These are phyloP conservation scores for Avicennia marina DNA, from an alignment of 257 asterid species.

Conservation along the genomic window DNA sequence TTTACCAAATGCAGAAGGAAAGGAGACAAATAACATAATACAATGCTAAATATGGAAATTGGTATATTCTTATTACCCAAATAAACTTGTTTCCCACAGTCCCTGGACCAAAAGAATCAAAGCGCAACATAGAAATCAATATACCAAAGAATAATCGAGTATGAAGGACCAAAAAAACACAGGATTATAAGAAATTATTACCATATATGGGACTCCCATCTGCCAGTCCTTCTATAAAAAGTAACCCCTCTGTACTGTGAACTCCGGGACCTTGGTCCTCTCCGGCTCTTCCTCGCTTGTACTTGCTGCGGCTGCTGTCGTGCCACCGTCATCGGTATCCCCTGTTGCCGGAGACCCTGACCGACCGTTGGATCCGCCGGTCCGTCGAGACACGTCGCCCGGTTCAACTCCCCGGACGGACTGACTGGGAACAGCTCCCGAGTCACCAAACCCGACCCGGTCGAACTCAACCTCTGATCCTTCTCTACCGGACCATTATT, in stretches of 20 bases:
- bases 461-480: neutral
- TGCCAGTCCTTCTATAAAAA: slow-evolving; percentile 61
- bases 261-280: slow-evolving; percentile 57
- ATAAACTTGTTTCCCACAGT: slow-evolving; percentile 69
- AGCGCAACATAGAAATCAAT: neutral
- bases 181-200: slow-evolving; percentile 1
- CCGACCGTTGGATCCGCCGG: too few relatives aligned
- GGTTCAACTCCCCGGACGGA: slow-evolving; percentile 12
- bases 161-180: too few relatives aligned
- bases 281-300: slow-evolving; percentile 42
- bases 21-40: neutral
- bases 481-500: too few relatives aligned
- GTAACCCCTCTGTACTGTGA: slow-evolving; percentile 64
- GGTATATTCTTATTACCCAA: slow-evolving; percentile 34
- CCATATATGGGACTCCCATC: slow-evolving; percentile 76
- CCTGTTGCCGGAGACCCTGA: too few relatives aligned
- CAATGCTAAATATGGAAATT: neutral
- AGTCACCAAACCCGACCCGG: slow-evolving; percentile 31
- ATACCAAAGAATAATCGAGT: too few relatives aligned
- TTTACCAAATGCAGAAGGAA: neutral
- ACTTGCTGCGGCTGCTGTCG: slow-evolving; percentile 29
- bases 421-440: slow-evolving; percentile 58
- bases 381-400: slow-evolving; percentile 12
- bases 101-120: slow-evolving; percentile 39
- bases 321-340: neutral